Percentiles rank a stretch among this genome's conserved stretches.
Evolutionary conservation across 2,329 filamentous ascomycete species (phyloP).

Genomic region (Trichoderma sp.): DNA sequence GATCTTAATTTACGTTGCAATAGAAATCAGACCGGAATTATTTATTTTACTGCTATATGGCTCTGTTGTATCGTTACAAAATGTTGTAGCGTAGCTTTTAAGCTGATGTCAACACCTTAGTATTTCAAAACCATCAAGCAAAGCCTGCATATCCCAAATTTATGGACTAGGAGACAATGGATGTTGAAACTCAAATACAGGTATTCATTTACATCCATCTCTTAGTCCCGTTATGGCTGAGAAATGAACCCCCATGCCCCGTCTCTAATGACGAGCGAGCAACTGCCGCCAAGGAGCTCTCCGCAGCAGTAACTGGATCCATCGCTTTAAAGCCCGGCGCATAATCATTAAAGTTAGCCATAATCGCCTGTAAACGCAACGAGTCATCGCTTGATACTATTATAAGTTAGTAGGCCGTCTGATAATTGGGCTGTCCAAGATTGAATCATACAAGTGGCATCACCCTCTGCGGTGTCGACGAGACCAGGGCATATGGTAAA

Average conservation of each 20-base stretch:
- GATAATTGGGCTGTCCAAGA: neutral
- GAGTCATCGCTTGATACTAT: neutral
- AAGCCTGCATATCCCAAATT: rapidly evolving
- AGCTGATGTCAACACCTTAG: neutral
- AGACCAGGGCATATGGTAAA: neutral
- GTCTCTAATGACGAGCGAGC: neutral
- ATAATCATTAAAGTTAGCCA: neutral
- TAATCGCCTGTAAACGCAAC: neutral
- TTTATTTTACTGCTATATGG: too few relatives aligned
- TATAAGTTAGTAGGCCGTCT: neutral
- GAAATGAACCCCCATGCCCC: neutral
- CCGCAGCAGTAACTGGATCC: neutral
- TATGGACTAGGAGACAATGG: neutral
- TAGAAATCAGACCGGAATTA: too few relatives aligned
- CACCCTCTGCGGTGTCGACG: neutral
- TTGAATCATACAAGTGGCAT: neutral
- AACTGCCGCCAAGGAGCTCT: neutral
- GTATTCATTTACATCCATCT: neutral
- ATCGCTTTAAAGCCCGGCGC: neutral
- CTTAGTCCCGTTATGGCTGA: neutral
- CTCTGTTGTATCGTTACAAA: too few relatives aligned
- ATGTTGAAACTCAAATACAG: neutral
- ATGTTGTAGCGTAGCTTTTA: rapidly evolving
- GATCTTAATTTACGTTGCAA: too few relatives aligned
- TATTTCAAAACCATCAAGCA: neutral